These are phyloP conservation scores for Rhododendron simsii DNA, from an alignment of 148 eudicot species.

Conservation along the genomic window DNA sequence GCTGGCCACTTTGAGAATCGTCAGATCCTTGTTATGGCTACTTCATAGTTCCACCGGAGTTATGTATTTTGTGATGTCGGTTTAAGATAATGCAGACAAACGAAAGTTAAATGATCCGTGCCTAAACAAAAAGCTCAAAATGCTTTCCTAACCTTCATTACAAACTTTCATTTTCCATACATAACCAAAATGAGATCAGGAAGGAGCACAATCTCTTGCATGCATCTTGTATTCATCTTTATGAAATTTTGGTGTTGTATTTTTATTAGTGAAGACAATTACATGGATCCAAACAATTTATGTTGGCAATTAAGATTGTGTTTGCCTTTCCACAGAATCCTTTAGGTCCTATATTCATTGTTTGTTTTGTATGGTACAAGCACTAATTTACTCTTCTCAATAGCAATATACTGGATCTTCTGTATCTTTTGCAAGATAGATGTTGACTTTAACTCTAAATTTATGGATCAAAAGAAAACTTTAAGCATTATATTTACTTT, in stretches of 20 bases:
- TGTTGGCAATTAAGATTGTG: no score
- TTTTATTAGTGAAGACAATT: background rate
- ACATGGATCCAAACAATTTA: background rate
- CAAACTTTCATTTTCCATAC: no score
- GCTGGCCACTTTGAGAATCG: background rate
- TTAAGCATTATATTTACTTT: no score
- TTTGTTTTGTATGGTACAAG: background rate
- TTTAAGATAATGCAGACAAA: background rate
- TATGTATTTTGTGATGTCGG: background rate
- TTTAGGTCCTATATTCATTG: background rate
- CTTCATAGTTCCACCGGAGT: background rate
- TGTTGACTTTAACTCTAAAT: no score
- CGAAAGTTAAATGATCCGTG: background rate
- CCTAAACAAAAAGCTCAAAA: no score
- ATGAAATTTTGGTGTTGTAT: background rate
- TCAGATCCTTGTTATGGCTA: background rate
- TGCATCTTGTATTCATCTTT: background rate
- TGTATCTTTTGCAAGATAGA: background rate
- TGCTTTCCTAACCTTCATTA: no score
- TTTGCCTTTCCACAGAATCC: no score
- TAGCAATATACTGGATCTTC: no score
- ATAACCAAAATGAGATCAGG: background rate
- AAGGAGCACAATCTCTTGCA: background rate
- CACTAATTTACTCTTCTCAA: background rate
- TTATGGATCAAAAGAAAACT: no score